These are phyloP conservation scores for Termitomyces sp. DNA, from an alignment of 768 basidiomycete genomes.

Conservation along the genomic window DNA sequence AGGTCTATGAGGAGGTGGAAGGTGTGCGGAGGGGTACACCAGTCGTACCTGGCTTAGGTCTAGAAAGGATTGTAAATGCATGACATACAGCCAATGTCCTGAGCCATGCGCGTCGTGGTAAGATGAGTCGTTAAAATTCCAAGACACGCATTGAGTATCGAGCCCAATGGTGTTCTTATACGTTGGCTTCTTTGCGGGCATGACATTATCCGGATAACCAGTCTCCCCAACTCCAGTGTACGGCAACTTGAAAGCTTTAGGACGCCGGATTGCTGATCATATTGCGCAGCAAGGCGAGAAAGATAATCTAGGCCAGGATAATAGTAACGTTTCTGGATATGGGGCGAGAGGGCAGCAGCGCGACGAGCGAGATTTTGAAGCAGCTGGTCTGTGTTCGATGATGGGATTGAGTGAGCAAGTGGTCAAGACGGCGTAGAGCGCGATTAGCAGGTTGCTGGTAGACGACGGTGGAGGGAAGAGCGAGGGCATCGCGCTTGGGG, in stretches of 20 bases:
- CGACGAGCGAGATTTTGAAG: constrained; percentile 38
- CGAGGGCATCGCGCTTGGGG: not conserved
- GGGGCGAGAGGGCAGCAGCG: constrained; percentile 31
- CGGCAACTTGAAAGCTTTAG: constrained; percentile 9
- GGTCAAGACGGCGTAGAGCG: constrained; percentile 50
- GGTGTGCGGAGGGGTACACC: constrained; percentile 46
- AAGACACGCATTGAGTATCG: constrained; percentile 50
- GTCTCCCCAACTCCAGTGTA: constrained; percentile 24
- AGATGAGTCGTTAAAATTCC: not conserved
- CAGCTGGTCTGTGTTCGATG: constrained; percentile 34
- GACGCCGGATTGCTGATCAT: not conserved
- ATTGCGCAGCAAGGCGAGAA: constrained; percentile 5
- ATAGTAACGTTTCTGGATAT: constrained; percentile 21
- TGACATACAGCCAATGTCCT: constrained; percentile 50
- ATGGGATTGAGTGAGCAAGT: constrained; percentile 42
- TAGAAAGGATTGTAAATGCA: constrained; percentile 12
- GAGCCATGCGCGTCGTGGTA: constrained; percentile 28
- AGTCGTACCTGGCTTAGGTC: constrained; percentile 32
- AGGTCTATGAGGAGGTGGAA: constrained; percentile 60
- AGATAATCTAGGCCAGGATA: constrained; percentile 7
- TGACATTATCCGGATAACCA: constrained; percentile 17
- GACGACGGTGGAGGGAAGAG: constrained; percentile 22
- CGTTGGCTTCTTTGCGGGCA: constrained; percentile 16
- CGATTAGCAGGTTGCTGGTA: constrained; percentile 63
- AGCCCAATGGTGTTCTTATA: constrained; percentile 45